Conservation (phyloP, 768 basidiomycete species). For the Trametes meyenii region DNA sequence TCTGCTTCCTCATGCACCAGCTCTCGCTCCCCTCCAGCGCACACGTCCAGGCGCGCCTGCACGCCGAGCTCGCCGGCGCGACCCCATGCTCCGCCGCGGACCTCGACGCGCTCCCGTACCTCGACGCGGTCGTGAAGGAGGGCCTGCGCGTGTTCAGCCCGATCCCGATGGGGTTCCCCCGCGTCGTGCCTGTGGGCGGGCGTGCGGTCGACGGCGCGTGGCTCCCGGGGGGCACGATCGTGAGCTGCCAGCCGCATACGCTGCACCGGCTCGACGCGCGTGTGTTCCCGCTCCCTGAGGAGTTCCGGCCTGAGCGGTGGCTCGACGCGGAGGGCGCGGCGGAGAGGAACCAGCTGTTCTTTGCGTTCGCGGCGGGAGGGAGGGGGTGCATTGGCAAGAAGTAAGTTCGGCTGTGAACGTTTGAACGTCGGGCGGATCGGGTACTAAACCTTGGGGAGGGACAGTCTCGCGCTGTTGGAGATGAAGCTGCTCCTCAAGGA, state of each 20-base stretch:
- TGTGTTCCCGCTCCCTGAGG: slow-evolving; percentile 86
- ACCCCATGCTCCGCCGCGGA: slow-evolving; percentile 69
- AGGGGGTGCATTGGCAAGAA: slow-evolving; percentile 31
- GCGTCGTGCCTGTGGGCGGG: slow-evolving; percentile 84
- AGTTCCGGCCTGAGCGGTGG: slow-evolving; percentile 90
- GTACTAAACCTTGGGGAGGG: neutral
- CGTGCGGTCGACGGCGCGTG: slow-evolving; percentile 86
- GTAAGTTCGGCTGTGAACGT: slow-evolving; percentile 9
- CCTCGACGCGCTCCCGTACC: slow-evolving; percentile 88
- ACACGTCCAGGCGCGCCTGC: slow-evolving; percentile 22
- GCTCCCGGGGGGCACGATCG: slow-evolving; percentile 87
- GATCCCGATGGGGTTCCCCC: slow-evolving; percentile 93
- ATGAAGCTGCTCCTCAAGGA: slow-evolving; percentile 29
- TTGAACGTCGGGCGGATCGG: too few relatives aligned
- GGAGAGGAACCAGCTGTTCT: slow-evolving; percentile 94
- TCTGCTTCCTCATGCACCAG: slow-evolving; percentile 30
- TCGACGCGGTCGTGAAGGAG: slow-evolving; percentile 92
- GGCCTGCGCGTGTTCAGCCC: slow-evolving; percentile 89
- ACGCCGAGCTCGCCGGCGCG: slow-evolving; percentile 18
- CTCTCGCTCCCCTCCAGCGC: slow-evolving; percentile 25
- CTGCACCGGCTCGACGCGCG: slow-evolving; percentile 73
- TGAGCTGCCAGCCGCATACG: slow-evolving; percentile 93
- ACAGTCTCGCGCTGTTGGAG: slow-evolving; percentile 27
- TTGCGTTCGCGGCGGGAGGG: slow-evolving; percentile 45
- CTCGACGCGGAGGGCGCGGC: slow-evolving; percentile 73